phyloP scores from a whole-genome alignment of 2,329 filamentous ascomycete species.

The Monosporascus sp. region DNA sequence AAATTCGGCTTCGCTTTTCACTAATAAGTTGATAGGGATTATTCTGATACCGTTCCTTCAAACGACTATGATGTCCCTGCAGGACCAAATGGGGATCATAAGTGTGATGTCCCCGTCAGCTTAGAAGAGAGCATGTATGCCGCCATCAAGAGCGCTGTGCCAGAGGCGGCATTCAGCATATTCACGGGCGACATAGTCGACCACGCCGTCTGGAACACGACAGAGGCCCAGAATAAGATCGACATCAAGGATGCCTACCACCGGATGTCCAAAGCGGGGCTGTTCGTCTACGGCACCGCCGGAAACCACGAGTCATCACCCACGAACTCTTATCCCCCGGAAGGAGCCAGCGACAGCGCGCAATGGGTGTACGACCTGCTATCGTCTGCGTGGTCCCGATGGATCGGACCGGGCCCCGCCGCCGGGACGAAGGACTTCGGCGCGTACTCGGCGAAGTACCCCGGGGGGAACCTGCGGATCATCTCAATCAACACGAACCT shows the following conservation, averaged over 20 bases:
- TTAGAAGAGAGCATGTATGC: slow-evolving; percentile 52
- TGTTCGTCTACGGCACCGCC: slow-evolving; percentile 45
- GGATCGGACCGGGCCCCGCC: slow-evolving; percentile 37
- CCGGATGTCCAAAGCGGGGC: slow-evolving; percentile 37
- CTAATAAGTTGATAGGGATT: slow-evolving; percentile 30
- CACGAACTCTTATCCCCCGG: slow-evolving; percentile 44
- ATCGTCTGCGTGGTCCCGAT: slow-evolving; percentile 39
- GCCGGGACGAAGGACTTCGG: slow-evolving; percentile 36
- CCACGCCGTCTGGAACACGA: slow-evolving; percentile 45
- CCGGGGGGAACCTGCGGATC: slow-evolving; percentile 44
- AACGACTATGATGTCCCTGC: slow-evolving; percentile 45
- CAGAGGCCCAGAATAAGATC: slow-evolving; percentile 22
- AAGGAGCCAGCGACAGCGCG: slow-evolving; percentile 31
- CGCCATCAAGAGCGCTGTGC: slow-evolving; percentile 40
- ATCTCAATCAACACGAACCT: slow-evolving; percentile 57
- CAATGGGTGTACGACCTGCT: slow-evolving; percentile 51
- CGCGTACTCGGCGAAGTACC: slow-evolving; percentile 43
- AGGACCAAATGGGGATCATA: slow-evolving; percentile 46
- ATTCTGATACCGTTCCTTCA: slow-evolving; percentile 40
- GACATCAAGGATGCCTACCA: slow-evolving; percentile 40
- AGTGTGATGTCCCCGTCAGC: slow-evolving; percentile 45
- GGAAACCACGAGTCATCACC: slow-evolving; percentile 55
- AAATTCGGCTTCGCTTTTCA: background rate
- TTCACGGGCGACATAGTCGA: slow-evolving; percentile 57
- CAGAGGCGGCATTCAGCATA: slow-evolving; percentile 47